Conservation (phyloP, 148 eudicot genomes). For the Dianthus caryophyllus region DNA sequence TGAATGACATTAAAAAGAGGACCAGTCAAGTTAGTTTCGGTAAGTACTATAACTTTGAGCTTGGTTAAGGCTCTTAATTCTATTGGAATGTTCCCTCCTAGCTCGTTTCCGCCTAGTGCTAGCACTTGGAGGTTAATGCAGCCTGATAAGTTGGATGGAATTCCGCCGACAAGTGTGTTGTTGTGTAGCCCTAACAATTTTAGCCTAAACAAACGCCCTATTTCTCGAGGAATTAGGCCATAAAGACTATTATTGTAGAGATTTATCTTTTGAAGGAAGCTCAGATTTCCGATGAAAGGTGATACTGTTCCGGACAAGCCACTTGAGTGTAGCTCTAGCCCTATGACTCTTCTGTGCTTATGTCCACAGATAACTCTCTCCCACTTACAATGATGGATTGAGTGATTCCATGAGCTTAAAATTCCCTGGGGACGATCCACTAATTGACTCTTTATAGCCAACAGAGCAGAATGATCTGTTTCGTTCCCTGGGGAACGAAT, state of each 20-base stretch:
- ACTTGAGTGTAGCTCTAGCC: slow-evolving; percentile 18
- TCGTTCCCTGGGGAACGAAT: too few species aligned
- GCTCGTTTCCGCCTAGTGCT: slow-evolving; percentile 1
- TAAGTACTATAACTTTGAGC: background rate
- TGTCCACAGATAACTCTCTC: slow-evolving; percentile 31
- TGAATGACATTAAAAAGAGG: slow-evolving; percentile 26
- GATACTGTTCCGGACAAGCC: slow-evolving; percentile 24
- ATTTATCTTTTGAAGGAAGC: background rate
- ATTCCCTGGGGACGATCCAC: background rate
- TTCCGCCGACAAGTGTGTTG: slow-evolving; percentile 13
- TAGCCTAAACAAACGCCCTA: too few species aligned
- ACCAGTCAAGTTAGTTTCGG: slow-evolving; percentile 25
- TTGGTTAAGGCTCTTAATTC: slow-evolving; percentile 24
- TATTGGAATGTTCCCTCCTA: slow-evolving; percentile 33
- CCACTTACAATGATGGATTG: slow-evolving; percentile 36
- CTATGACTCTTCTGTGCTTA: slow-evolving; percentile 16
- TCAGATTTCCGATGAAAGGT: slow-evolving; percentile 35
- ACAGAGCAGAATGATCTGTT: too few species aligned
- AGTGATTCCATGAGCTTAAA: slow-evolving; percentile 38
- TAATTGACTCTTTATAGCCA: too few species aligned
- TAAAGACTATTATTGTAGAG: too few species aligned
- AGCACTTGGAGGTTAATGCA: slow-evolving; percentile 11
- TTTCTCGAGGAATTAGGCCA: slow-evolving; percentile 15
- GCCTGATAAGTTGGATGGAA: background rate
- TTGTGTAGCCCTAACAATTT: background rate